Evolutionary conservation across 768 basidiomycete species (phyloP).

Genomic region (Gloeopeniophorella convolvens): DNA sequence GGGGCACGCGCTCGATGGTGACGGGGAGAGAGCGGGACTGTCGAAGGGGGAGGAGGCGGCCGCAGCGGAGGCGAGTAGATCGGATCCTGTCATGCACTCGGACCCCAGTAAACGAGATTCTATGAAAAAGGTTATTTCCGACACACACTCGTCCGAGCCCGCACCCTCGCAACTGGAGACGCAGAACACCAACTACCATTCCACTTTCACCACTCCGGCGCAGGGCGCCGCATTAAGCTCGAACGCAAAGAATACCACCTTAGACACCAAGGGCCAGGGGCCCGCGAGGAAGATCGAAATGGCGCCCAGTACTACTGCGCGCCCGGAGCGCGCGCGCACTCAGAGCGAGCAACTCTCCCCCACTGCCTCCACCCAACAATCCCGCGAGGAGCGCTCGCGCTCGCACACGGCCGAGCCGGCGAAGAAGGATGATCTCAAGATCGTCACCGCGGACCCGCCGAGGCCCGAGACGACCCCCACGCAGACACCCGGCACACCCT

Average conservation of each 20-base stretch:
- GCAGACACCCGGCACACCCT: background rate
- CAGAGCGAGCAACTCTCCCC: conserved; percentile 3
- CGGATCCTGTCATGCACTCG: conserved; percentile 17
- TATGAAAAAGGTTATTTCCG: conserved; percentile 17
- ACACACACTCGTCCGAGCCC: conserved; percentile 2
- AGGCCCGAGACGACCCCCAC: conserved; percentile 1
- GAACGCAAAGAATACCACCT: background rate
- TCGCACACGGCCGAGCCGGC: conserved; percentile 13
- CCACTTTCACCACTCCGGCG: background rate
- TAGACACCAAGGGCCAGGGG: conserved; percentile 8
- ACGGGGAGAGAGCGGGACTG: background rate
- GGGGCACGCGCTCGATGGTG: conserved; percentile 1
- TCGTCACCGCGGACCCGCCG: conserved; percentile 1
- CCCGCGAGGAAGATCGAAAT: conserved; percentile 6
- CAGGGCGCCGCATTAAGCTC: conserved; percentile 6
- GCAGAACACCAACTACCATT: background rate
- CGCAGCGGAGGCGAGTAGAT: conserved; percentile 19
- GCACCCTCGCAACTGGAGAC: background rate
- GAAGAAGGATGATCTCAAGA: conserved; percentile 17
- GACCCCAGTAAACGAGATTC: conserved; percentile 16
- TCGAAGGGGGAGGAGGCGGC: conserved; percentile 7
- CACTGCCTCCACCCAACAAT: background rate
- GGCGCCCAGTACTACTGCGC: conserved; percentile 1
- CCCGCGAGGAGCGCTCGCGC: conserved; percentile 4
- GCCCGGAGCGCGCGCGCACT: conserved; percentile 10